These are phyloP conservation scores for Ustilago esculenta DNA, from an alignment of 1,284 basidiomycete species.

Conservation along the genomic window DNA sequence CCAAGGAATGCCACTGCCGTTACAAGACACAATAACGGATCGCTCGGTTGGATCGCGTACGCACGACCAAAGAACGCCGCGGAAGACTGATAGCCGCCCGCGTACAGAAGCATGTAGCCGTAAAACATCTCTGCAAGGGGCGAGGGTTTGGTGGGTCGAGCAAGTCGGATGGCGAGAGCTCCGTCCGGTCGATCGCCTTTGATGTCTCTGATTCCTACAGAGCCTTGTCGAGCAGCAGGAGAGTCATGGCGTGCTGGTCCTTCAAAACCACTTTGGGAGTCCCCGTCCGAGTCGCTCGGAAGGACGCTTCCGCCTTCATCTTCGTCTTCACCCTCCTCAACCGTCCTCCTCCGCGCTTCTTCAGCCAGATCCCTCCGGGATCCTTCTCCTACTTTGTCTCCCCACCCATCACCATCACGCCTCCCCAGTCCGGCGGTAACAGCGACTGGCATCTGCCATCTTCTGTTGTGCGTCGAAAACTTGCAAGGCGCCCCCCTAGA, in stretches of 20 bases:
- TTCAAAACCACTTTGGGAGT: constrained; percentile 36
- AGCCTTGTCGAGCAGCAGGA: background rate
- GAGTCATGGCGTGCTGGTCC: background rate
- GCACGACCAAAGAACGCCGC: constrained; percentile 87
- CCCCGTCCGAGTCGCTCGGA: constrained; percentile 39
- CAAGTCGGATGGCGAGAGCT: constrained; percentile 20
- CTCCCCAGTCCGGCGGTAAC: background rate
- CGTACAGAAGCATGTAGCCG: constrained; percentile 83
- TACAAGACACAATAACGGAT: constrained; percentile 84
- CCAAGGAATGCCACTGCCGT: constrained; percentile 85
- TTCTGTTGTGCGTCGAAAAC: constrained; percentile 15
- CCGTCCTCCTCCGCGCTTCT: constrained; percentile 12
- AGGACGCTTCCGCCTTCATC: constrained; percentile 6
- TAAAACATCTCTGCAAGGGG: constrained; percentile 83
- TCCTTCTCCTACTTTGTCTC: background rate
- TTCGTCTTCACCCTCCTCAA: constrained; percentile 23
- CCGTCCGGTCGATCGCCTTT: constrained; percentile 26
- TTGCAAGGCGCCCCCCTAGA: constrained; percentile 31
- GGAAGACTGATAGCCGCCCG: constrained; percentile 87
- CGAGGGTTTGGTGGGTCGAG: constrained; percentile 46
- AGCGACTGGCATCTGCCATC: constrained; percentile 27
- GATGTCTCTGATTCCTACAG: constrained; percentile 5
- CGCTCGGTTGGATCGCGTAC: constrained; percentile 82
- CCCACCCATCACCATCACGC: constrained; percentile 2
- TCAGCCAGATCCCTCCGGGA: background rate